Percentiles rank a stretch among this genome's conserved stretches.
Evolutionary conservation across 805 yeast species (phyloP).

Genomic region (Cephaloascus fragrans): DNA sequence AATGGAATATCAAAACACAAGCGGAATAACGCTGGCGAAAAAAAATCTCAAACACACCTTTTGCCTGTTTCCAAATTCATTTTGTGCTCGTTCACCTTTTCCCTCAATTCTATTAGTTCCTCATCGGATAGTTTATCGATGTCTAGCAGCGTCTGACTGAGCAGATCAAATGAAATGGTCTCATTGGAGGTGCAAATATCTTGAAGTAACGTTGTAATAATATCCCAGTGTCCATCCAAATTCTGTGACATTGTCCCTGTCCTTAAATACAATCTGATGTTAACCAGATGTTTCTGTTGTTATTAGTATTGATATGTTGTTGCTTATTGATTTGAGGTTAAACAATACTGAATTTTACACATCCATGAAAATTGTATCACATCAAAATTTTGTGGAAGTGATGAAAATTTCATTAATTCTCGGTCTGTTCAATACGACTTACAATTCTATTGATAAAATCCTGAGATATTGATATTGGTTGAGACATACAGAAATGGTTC

Average conservation of each 20-base stretch:
- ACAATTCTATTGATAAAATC: no score
- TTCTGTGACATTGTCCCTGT: neutral
- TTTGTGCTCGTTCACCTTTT: conserved; percentile 39
- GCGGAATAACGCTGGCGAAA: conserved; percentile 15
- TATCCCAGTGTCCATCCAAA: conserved; percentile 62
- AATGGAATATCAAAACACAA: neutral
- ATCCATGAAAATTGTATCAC: no score
- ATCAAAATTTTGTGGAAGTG: no score
- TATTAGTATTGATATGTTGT: no score
- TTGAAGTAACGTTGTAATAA: conserved; percentile 54
- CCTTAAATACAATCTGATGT: no score
- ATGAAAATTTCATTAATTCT: no score
- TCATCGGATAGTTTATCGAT: conserved; percentile 20
- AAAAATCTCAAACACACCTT: conserved; percentile 23
- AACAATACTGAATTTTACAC: no score
- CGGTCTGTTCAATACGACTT: no score
- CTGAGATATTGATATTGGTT: no score
- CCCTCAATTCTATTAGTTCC: conserved; percentile 28
- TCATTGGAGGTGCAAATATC: conserved; percentile 60
- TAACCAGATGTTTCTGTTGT: no score
- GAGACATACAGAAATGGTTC: neutral
- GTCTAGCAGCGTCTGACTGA: conserved; percentile 16
- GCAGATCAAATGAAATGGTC: conserved; percentile 36
- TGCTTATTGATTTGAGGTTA: no score
- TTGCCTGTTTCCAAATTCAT: conserved; percentile 46